Percentiles rank a stretch among this genome's conserved stretches.
These are phyloP conservation scores for Purshia tridentata DNA, from an alignment of 306 rosid genomes.

Conservation along the genomic window DNA sequence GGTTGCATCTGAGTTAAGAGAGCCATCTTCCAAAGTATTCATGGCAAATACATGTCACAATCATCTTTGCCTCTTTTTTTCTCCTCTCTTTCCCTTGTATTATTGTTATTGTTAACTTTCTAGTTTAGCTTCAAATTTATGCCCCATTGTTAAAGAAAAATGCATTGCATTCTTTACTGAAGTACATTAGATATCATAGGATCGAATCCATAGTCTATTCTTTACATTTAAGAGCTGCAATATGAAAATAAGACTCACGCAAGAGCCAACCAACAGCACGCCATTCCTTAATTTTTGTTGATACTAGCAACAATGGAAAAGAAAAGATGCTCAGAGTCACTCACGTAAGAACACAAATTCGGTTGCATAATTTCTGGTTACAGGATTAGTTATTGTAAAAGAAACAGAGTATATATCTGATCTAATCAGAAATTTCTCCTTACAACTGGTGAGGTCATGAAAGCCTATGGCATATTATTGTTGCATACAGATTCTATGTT, in stretches of 20 bases:
- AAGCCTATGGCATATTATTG: background rate
- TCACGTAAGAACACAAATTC: too few species aligned
- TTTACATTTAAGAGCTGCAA: background rate
- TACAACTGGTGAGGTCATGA: background rate
- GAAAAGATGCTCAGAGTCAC: too few species aligned
- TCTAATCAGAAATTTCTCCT: background rate
- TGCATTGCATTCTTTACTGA: background rate
- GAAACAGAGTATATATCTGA: too few species aligned
- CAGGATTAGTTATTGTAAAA: too few species aligned
- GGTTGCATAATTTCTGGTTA: too few species aligned
- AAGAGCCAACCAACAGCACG: background rate
- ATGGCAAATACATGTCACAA: background rate
- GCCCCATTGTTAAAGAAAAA: background rate
- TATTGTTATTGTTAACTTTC: background rate
- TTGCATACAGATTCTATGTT: background rate
- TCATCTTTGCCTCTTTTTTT: background rate
- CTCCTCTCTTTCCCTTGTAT: background rate
- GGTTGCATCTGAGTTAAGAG: slow-evolving; percentile 18
- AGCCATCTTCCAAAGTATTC: slow-evolving; percentile 17
- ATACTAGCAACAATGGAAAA: background rate
- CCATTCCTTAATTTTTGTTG: background rate
- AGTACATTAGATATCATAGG: too few species aligned
- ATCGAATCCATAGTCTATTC: too few species aligned
- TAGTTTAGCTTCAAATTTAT: background rate
- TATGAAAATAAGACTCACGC: background rate